Base-by-base conservation (phyloP, 768 basidiomycete species). In the Suillus variegatus region DNA sequence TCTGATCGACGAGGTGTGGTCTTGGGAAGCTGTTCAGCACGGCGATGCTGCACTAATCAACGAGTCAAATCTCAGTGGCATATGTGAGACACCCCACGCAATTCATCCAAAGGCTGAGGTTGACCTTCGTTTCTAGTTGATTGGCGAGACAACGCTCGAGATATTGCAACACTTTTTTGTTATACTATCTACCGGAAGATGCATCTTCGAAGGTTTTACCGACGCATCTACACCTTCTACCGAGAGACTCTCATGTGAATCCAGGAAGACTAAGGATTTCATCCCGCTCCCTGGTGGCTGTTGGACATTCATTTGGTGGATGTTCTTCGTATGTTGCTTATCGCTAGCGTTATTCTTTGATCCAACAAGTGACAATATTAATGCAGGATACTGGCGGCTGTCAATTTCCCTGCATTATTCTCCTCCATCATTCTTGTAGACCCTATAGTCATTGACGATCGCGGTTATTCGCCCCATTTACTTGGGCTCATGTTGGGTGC, bases 291-390 rank as follows among this genome's bases (percentile, higher is more conserved):
- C 70, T 95, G 3, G 79, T 94, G 25, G 86, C 81, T 6, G 78
- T 94, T 4, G 95, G 94, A 0, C 95, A 97, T 73, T 95, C 94
- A 0, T 88, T 93, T 61, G 93, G 95, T 22, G 95, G 92, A 2
- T 89, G 88, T 71, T 86, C 88, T 2, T 82, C 86, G 88, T 93
- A 72, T 71, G 92, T 81, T 63, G 8, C n/a, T 64, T 61, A 20
- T 63, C 32, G 13, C 28, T 56, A 25, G 36, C 35, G 7, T 40
- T n/a, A 40, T 38, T 43, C 25, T 44, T 46, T 65, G 22, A 68
- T 66, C 25, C 51, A 38, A 60, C 18, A 28, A n/a, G 18, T 28
- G 51, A 18, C 18, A 28, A 60, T 43, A 6, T 60, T 25, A 38
- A 25, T 28, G 13, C 68, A 93, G 90, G 18, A 74, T 85, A n/a